These are phyloP conservation scores for Lasiosphaeria ovina DNA, from an alignment of 495 filamentous ascomycete species.

Conservation along the genomic window DNA sequence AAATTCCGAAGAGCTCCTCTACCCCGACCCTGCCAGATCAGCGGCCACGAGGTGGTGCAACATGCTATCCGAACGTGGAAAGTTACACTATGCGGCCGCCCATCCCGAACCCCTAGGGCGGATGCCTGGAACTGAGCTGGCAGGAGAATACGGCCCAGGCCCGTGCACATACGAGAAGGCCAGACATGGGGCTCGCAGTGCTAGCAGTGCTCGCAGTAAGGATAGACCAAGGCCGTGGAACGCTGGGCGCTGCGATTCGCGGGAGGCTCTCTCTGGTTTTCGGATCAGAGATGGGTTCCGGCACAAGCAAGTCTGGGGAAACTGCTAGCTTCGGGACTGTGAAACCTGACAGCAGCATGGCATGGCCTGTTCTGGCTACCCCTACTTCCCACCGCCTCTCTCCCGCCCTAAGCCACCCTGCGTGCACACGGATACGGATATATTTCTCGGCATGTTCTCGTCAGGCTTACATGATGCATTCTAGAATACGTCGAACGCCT, in stretches of 20 bases:
- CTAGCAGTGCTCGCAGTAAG: not conserved
- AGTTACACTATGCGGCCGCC: slow-evolving; percentile 2
- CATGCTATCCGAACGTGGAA: slow-evolving; percentile 7
- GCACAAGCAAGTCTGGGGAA: not conserved
- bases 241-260: slow-evolving; percentile 6
- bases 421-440: too few relatives aligned
- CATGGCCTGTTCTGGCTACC: not conserved
- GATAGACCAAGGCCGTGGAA: not conserved
- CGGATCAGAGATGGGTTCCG: slow-evolving; percentile 9
- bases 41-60: slow-evolving; percentile 13
- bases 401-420: too few relatives aligned
- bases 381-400: not conserved
- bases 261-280: slow-evolving; percentile 1
- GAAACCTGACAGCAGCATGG: not conserved
- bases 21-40: not conserved
- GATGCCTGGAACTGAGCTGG: not conserved
- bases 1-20: not conserved
- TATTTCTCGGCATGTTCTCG: not conserved
- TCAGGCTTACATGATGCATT: not conserved
- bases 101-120: slow-evolving; percentile 1
- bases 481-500: not conserved
- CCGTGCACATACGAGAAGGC: not conserved
- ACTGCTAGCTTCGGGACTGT: not conserved
- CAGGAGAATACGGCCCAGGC: not conserved
- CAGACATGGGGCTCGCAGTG: not conserved